Evolutionary conservation across 2,329 filamentous ascomycete genomes (phyloP), one percentile per base, ranked within the genome.

Genomic region (Cladophialophora immunda): DNA sequence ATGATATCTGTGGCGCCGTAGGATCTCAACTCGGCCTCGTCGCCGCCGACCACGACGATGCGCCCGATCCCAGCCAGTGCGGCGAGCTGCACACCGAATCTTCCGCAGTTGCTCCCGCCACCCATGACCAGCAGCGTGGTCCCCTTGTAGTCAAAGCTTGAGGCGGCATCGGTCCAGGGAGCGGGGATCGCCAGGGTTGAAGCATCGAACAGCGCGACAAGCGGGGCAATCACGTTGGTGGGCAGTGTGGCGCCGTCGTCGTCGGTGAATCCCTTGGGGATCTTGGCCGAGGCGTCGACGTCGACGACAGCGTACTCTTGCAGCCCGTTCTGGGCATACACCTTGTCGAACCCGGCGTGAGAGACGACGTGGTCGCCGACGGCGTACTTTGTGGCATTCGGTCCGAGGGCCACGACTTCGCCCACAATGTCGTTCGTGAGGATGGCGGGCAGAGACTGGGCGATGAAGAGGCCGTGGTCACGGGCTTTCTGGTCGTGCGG

Each of bases 1-100:
- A 82, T 66, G 1, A 82, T 74, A 67, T 81, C 75, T 0, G 80
- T 82, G 0, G 81, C 81, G 1, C 81, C 81, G 19, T 72, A 75
- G 7, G 36, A 61, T 50, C 73, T 76, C 30, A 82, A 68, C 61
- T 78, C 73, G 4, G 64, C 66, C 25, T 76, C 75, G 9, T 75
- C 66, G 1, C 77, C 76, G 22, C 76, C 76, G 0, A 78, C 76
- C 1, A 78, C 76, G 25, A 83, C 75, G 47, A 82, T 81, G 3
- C 66, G 74, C 0, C 79, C 79, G 47, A 82, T 74, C 0, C 78
- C 78, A 1, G 59, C 60, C 9, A 76, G 65, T 6, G 61, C 58
- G 32, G 73, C 69, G 9, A 76, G 65, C 63, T 76, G 72, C 1
- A 75, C 64, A 22, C 57, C 72, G 36, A 74, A 71, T 50, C 69